Conservation (phyloP, 1,139 yeast species). For the Candida glucosophila region DNA sequence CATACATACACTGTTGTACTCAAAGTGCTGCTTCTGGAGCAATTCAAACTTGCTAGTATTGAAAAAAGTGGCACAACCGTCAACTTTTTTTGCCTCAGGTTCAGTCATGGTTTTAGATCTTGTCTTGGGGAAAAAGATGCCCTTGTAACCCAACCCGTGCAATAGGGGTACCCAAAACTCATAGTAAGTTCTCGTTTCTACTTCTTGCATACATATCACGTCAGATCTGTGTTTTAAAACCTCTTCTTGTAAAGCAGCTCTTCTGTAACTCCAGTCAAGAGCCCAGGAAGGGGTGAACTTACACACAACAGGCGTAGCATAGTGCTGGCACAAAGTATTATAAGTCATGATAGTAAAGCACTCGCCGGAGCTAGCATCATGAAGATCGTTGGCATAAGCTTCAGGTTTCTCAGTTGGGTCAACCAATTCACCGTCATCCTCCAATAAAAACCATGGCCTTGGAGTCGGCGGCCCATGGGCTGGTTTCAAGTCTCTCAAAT, state of each 20-base stretch:
- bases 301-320: conserved; percentile 87
- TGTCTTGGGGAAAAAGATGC: conserved; percentile 77
- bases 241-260: conserved; percentile 65
- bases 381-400: conserved; percentile 17
- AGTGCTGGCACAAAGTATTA: conserved; percentile 90
- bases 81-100: conserved; percentile 79
- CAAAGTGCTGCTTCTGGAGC: conserved; percentile 65
- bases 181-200: conserved; percentile 78
- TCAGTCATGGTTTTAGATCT: conserved; percentile 90
- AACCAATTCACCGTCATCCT: conserved; percentile 64
- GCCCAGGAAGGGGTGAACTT: conserved; percentile 98
- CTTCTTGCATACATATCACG: conserved; percentile 88
- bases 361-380: conserved; percentile 16
- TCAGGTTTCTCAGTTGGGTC: conserved; percentile 26
- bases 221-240: conserved; percentile 60
- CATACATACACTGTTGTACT: conserved; percentile 83
- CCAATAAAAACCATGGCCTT: conserved; percentile 74
- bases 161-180: conserved; percentile 80
- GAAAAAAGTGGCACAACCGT: conserved; percentile 94
- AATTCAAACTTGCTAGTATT: conserved; percentile 61
- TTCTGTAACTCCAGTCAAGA: conserved; percentile 86
- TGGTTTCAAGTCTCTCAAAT: conserved; percentile 78
- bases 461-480: conserved; percentile 56
- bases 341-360: conserved; percentile 75
- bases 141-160: conserved; percentile 68